These are phyloP conservation scores for Solanum chiquidenum DNA, from an alignment of 257 asterid genomes.

Conservation along the genomic window DNA sequence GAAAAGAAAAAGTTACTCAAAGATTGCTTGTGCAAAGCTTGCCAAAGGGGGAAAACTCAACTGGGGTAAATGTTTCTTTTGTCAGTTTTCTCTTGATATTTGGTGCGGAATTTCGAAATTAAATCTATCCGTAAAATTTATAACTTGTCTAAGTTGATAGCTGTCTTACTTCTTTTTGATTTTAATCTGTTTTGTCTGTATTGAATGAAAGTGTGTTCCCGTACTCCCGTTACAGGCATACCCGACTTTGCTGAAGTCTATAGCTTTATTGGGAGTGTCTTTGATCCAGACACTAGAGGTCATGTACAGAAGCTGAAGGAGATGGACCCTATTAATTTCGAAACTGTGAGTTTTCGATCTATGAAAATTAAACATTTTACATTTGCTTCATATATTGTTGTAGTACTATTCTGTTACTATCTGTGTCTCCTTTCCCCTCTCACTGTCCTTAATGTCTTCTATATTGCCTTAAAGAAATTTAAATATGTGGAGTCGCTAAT, in stretches of 20 bases:
- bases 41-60: background rate
- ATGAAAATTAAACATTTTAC: background rate
- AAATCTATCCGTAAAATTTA: background rate
- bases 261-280: conserved; percentile 87
- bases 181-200: background rate
- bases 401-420: background rate
- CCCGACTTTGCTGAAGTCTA: conserved; percentile 98
- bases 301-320: conserved; percentile 90
- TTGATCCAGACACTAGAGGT: conserved; percentile 66
- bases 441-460: background rate
- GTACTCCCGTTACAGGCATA: conserved; percentile 29
- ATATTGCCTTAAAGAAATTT: background rate
- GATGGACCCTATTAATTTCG: conserved; percentile 96
- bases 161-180: background rate
- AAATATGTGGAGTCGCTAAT: background rate
- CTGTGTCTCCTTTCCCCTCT: background rate
- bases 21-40: background rate
- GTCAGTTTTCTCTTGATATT: background rate
- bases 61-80: background rate
- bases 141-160: background rate
- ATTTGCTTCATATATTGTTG: background rate
- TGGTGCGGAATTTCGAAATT: background rate
- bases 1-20: background rate
- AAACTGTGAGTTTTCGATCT: conserved; percentile 50
- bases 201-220: background rate